Evolutionary conservation across 1,284 basidiomycete genomes (phyloP), one percentile per base, ranked within the genome.

Genomic region (Lentinus polychrous): DNA sequence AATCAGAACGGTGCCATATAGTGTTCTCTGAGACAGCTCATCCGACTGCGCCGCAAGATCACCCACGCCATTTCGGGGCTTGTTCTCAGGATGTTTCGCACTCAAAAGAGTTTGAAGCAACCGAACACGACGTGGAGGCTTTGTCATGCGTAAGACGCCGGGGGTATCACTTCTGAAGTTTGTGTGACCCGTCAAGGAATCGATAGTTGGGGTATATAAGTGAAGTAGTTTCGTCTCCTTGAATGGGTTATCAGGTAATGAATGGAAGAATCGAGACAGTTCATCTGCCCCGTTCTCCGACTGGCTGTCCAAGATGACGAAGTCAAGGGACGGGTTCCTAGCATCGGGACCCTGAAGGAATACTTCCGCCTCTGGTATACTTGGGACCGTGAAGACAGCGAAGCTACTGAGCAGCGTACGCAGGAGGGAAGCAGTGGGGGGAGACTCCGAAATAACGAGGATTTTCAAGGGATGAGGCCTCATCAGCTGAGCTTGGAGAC

Each of bases 121-220:
- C 36, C 79, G 71, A 2, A 71, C 67, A 56, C 72, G 76, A 51
- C 83, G 70, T 10, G 81, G 81, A 0, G 83, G 83, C 60, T 85
- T 86, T 12, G 80, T 84, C 71, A 85, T 77, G 52, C 81, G 78
- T 22, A 79, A 66, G 8, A 85, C 74, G n/a, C 78, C 78, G 1
- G 76, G 70, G 15, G 71, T 73, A 44, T 69, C 70, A 53, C 65
- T 77, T 42, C 67, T 72, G 32, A 76, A 75, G 20, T 76, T 66
- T 1, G 72, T 60, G 42, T 74, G 72, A 15, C 77, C 75, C 2
- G 75, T 68, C 32, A 74, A 66, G 49, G 71, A 73, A 43, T 70
- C 66, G 22, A 78, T 77, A 0, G 79, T 83, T 2, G 83, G 83
- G 1, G 83, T 85, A 60, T 82, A 85, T 22, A 86, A 67, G 55